A percentile compares a stretch with the other conserved stretches of the same genome.
These are phyloP conservation scores for Cryomyces minteri DNA, from an alignment of 495 filamentous ascomycete genomes.

Conservation along the genomic window DNA sequence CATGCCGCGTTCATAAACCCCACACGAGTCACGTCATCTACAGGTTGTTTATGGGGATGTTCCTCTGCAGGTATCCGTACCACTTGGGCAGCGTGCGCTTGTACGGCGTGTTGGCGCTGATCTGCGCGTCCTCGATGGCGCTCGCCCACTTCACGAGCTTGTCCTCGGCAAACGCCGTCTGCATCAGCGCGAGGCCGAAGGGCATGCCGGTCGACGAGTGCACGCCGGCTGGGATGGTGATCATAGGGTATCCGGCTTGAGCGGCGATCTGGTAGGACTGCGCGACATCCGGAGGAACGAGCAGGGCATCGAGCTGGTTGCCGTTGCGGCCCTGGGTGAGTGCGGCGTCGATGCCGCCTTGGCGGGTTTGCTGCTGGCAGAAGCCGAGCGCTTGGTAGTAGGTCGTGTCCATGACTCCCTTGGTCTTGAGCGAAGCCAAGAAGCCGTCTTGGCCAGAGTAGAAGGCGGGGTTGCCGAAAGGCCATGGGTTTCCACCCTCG, in stretches of 20 bases:
- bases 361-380: constrained; percentile 35
- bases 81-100: constrained; percentile 31
- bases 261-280: constrained; percentile 36
- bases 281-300: constrained; percentile 49
- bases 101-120: constrained; percentile 18
- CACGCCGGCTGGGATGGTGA: constrained; percentile 45
- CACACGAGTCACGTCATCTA: neutral
- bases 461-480: constrained; percentile 39
- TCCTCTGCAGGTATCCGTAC: constrained; percentile 30
- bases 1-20: neutral
- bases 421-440: constrained; percentile 36
- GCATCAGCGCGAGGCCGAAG: constrained; percentile 48
- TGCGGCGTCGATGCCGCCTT: constrained; percentile 51
- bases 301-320: constrained; percentile 34
- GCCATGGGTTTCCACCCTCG: constrained; percentile 49
- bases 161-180: constrained; percentile 44
- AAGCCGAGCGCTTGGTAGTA: constrained; percentile 47
- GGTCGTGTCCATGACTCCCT: constrained; percentile 42
- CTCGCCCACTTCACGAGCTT: constrained; percentile 42
- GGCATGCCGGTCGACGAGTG: constrained; percentile 41
- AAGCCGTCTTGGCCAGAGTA: constrained; percentile 53
- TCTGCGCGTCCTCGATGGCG: constrained; percentile 49
- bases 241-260: constrained; percentile 47
- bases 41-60: constrained; percentile 24
- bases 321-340: constrained; percentile 25